Base-by-base conservation (phyloP, 306 rosid genomes). In the Elaeagnus macrophylla region DNA sequence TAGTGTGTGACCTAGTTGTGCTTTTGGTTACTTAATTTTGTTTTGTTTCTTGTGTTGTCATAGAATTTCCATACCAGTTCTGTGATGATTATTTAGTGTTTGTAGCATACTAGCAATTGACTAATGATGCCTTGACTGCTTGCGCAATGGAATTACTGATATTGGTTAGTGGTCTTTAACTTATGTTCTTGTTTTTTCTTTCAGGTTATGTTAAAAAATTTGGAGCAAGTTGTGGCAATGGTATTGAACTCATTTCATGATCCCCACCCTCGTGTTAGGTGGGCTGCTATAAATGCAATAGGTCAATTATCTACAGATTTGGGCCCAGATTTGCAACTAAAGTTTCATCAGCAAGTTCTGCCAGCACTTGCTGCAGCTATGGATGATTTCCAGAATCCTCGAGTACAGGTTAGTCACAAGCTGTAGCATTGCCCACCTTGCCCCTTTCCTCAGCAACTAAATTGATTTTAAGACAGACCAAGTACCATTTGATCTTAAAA, bases 261-360 rank as follows among this genome's bases (percentile, higher is more conserved):
- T 67, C 96, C 90, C 52, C 95, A 93, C 37, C 95, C 99, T 46
- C 96, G 96, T 62, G 99, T 93, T 48, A 87, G 99, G 70, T 93
- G 99, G 99, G 99, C 99, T n/a, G 99, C 99, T 25, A 93, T 93
- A 53, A 87, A 93, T 82, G 96, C 96, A 36, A 87, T 87, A 15
- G 99, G 99, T 53, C 99, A 93, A 60, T 62, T 93, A 53, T 93
- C 99, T 64, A 87, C 99, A 10, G 99, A 93, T 75, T 70, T 93
- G 85, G 99, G 99, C 42, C 99, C 99, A 5, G 99, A 93, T 73
- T 77, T 93, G 73, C 99, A 93, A 76, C 77, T 75, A 56, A 82
- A 84, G 60, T 84, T 78, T 67, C 99, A 93, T 62, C 88, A 74
- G 47, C 78, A 58, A 60, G 99, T 93, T 65, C 81, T 93, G 62